phyloP scores from a whole-genome alignment of 225 moss, liverwort and hornwort genomes.

The Antitrichia curtipendula region DNA sequence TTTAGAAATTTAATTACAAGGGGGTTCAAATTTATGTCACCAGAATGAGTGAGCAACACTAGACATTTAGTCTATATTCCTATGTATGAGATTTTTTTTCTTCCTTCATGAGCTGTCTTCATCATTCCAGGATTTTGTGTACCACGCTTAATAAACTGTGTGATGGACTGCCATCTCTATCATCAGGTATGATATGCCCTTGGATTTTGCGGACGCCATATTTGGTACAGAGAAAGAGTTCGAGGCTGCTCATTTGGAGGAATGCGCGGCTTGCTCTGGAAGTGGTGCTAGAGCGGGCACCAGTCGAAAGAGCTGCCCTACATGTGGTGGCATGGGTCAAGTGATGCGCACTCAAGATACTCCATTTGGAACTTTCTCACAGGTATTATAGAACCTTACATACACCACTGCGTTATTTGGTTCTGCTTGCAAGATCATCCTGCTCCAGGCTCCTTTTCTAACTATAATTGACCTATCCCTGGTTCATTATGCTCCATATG shows the following conservation, averaged over 20 bases:
- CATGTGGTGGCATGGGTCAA: constrained; percentile 98
- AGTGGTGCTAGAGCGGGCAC: constrained; percentile 86
- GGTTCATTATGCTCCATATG: not conserved
- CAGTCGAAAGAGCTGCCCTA: constrained; percentile 64
- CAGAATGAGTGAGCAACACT: not conserved
- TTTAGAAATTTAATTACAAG: not conserved
- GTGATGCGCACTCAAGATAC: constrained; percentile 98
- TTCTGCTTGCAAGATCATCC: not conserved
- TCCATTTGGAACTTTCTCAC: constrained; percentile 93
- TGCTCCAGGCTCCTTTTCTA: not conserved
- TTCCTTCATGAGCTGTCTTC: not conserved
- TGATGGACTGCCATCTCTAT: not conserved
- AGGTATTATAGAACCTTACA: constrained; percentile 26
- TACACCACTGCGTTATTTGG: not conserved
- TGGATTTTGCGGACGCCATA: constrained; percentile 85
- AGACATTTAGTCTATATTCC: not conserved
- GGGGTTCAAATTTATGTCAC: not conserved
- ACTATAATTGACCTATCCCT: not conserved
- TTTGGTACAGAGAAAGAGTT: constrained; percentile 97
- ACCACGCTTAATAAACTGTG: not conserved
- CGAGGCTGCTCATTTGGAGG: constrained; percentile 89
- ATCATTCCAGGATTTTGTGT: not conserved
- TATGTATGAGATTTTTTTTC: not conserved
- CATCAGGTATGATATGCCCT: constrained; percentile 70
- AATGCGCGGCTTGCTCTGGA: constrained; percentile 67